These are phyloP conservation scores for Cryptococcus sp. DNA, from an alignment of 1,284 basidiomycete genomes.

Conservation along the genomic window DNA sequence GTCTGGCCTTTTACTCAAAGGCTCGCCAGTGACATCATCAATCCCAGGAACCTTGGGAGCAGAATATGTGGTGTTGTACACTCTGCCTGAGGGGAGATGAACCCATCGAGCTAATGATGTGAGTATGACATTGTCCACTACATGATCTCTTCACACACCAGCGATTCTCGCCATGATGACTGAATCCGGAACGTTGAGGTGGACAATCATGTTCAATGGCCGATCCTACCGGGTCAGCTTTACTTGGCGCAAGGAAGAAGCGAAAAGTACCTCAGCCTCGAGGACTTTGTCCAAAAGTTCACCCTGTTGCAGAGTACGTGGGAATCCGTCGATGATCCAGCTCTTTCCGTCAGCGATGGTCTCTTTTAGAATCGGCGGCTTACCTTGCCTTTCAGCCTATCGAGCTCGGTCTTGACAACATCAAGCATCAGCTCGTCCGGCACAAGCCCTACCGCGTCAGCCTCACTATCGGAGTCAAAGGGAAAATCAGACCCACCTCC, in stretches of 20 bases:
- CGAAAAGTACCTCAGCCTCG: slow-evolving; percentile 26
- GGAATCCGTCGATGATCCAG: slow-evolving; percentile 97
- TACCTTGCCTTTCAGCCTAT: slow-evolving; percentile 43
- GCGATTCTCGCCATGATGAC: slow-evolving; percentile 86
- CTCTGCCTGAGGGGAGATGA: slow-evolving; percentile 84
- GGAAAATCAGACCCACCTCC: slow-evolving; percentile 32
- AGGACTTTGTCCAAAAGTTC: slow-evolving; percentile 64
- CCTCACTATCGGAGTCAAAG: not conserved
- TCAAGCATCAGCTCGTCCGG: slow-evolving; percentile 48
- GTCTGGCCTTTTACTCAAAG: slow-evolving; percentile 81
- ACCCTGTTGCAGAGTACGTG: slow-evolving; percentile 86
- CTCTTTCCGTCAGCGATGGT: slow-evolving; percentile 27
- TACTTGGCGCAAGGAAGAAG: not conserved
- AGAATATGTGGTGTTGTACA: slow-evolving; percentile 91
- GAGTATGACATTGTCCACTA: slow-evolving; percentile 1
- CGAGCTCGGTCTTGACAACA: slow-evolving; percentile 44
- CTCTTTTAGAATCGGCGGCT: not conserved
- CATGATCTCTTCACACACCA: slow-evolving; percentile 46
- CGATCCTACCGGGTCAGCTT: slow-evolving; percentile 36
- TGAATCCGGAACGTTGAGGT: slow-evolving; percentile 85
- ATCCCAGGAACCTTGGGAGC: slow-evolving; percentile 77
- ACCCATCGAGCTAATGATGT: slow-evolving; percentile 72
- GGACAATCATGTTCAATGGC: slow-evolving; percentile 77
- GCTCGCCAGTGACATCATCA: slow-evolving; percentile 91
- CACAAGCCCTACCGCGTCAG: slow-evolving; percentile 37